Conservation (phyloP, 176 grass and related monocot genomes). For the Musa troglodytarum region DNA sequence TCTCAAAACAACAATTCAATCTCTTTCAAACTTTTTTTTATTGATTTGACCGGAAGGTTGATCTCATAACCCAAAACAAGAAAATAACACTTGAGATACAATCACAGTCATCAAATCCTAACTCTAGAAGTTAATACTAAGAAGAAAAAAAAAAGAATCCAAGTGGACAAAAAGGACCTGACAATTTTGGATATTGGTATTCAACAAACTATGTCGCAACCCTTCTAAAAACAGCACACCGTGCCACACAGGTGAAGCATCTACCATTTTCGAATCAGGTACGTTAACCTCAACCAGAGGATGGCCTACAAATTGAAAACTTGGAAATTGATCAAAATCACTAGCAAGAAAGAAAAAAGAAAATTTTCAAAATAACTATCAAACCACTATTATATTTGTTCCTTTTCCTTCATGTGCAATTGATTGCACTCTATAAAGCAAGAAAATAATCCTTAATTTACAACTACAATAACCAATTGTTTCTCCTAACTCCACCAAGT, state of each 20-base stretch:
- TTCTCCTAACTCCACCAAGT: background rate
- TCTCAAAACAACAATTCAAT: background rate
- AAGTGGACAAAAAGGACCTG: background rate
- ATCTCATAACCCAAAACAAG: background rate
- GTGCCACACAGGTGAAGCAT: background rate
- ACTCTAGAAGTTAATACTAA: no score
- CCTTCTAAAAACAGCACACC: background rate
- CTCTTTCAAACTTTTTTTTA: background rate
- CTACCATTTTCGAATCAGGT: background rate
- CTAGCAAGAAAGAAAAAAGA: background rate
- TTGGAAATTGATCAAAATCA: background rate
- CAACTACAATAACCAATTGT: background rate
- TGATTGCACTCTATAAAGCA: background rate
- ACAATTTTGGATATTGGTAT: no score
- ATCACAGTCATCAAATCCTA: no score
- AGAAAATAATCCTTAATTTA: background rate
- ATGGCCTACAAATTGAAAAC: background rate
- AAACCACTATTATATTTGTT: background rate
- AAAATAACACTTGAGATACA: no score
- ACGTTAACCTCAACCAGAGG: background rate
- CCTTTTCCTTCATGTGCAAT: background rate
- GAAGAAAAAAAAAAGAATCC: background rate
- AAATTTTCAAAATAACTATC: background rate
- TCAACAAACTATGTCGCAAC: background rate
- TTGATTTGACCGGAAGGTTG: background rate